phyloP scores from a whole-genome alignment of 768 basidiomycete genomes.

The Lactarius indigo region DNA sequence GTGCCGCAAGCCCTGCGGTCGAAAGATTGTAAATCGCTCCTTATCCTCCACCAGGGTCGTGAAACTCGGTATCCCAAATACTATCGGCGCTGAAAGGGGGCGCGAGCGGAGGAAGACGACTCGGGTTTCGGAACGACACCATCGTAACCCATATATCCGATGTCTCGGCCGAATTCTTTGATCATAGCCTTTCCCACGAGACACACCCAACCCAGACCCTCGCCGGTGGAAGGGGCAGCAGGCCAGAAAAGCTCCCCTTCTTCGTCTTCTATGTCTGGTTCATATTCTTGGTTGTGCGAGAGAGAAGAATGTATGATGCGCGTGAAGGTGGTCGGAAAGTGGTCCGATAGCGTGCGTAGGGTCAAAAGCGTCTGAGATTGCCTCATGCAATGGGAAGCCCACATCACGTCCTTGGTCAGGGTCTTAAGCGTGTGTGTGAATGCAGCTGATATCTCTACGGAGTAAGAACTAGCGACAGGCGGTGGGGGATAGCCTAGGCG shows the following conservation, averaged over 20 bases:
- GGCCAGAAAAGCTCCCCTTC: conserved; percentile 88
- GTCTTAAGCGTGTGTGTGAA: conserved; percentile 34
- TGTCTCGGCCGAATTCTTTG: conserved; percentile 71
- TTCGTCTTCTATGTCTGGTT: conserved; percentile 80
- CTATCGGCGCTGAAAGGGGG: conserved; percentile 20
- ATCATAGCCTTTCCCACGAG: conserved; percentile 85
- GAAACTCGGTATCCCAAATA: conserved; percentile 1
- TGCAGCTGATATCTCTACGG: conserved; percentile 25
- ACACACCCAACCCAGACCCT: conserved; percentile 85
- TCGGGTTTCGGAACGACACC: conserved; percentile 73
- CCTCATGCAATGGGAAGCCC: conserved; percentile 23
- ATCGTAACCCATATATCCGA: conserved; percentile 67
- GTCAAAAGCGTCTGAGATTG: conserved; percentile 49
- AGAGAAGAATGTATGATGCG: conserved; percentile 68
- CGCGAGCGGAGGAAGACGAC: conserved; percentile 11
- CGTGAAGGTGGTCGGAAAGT: conserved; percentile 73
- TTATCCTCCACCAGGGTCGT: background rate
- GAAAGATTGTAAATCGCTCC: conserved; percentile 1
- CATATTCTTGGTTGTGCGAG: conserved; percentile 63
- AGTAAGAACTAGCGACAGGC: conserved; percentile 27
- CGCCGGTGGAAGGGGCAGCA: conserved; percentile 64
- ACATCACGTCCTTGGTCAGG: conserved; percentile 43
- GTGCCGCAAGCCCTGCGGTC: background rate
- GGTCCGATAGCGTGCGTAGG: conserved; percentile 61
- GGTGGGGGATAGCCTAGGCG: conserved; percentile 26